A percentile compares a stretch with the other conserved stretches of the same genome.
Conservation (phyloP, 2,329 filamentous ascomycete genomes). For the Ophiostoma perfectum region DNA sequence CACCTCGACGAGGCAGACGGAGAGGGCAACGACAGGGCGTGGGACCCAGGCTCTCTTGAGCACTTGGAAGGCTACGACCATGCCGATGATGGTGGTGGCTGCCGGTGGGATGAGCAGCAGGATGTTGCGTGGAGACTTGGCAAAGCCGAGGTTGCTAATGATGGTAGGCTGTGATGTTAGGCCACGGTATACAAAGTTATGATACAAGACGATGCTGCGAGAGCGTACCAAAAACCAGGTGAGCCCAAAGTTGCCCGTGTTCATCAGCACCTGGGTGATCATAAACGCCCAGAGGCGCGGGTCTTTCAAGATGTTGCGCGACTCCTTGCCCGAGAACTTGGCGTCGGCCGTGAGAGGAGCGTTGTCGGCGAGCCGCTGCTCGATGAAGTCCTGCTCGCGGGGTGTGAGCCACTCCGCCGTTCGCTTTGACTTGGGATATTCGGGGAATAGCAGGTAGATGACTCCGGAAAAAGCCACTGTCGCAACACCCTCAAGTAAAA, state of each 20-base stretch:
- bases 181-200: too few relatives aligned
- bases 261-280: slow-evolving; percentile 22
- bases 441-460: slow-evolving; percentile 20
- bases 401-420: slow-evolving; percentile 20
- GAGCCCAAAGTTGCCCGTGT: slow-evolving; percentile 22
- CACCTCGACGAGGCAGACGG: slow-evolving; percentile 18
- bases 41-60: slow-evolving; percentile 20
- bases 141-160: slow-evolving; percentile 18
- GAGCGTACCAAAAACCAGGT: slow-evolving; percentile 19
- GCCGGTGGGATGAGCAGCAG: slow-evolving; percentile 21
- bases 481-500: slow-evolving; percentile 20
- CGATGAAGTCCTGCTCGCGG: slow-evolving; percentile 23
- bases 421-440: slow-evolving; percentile 20
- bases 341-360: slow-evolving; percentile 19
- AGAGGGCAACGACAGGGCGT: slow-evolving; percentile 17
- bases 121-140: slow-evolving; percentile 19
- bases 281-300: slow-evolving; percentile 22
- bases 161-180: slow-evolving; percentile 10
- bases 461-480: slow-evolving; percentile 20
- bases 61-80: slow-evolving; percentile 12
- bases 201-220: too few relatives aligned
- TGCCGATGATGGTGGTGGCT: slow-evolving; percentile 17
- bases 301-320: slow-evolving; percentile 18
- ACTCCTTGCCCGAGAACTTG: slow-evolving; percentile 17
- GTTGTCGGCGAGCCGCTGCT: slow-evolving; percentile 21